Evolutionary conservation across 2,329 filamentous ascomycete genomes (phyloP), one percentile per base, ranked within the genome.

Genomic region (Hortaea sp.): DNA sequence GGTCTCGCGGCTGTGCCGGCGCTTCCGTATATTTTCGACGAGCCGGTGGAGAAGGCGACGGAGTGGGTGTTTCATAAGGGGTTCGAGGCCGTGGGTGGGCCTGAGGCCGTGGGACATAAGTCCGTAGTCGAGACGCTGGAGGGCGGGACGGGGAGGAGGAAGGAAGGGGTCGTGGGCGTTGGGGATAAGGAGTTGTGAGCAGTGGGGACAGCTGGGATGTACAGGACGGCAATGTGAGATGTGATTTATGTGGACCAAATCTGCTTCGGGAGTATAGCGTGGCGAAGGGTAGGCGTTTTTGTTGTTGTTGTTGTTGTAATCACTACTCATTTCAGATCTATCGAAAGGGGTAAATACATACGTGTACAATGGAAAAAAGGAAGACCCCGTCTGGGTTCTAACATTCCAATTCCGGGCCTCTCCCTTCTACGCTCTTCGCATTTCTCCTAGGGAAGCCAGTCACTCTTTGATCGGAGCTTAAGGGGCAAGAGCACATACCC

Each of bases 21-120:
- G 64, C 66, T 95, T 47, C 90, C 89, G 0, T 81, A 76, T 48
- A 68, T 95, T 46, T 95, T 95, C 57, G 89, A 98, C 60, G 77
- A 94, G 64, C 90, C 92, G 0, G 88, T 98, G 5, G 92, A 97
- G 68, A 77, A 88, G 52, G 88, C 85, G 0, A 87, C 95, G 0
- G 89, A 97, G 61, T 95, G 84, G 84, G 65, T 77, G 2, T 97
- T 97, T 70, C 85, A 94, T 59, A 85, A 82, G 57, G 85, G 77
- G 0, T 92, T 95, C 61, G 77, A 81, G 61, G 63, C 77, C 1
- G 76, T 88, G 47, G 88, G 86, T 3, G 89, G 79, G 0, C 72
- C 75, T 42, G 67, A 71, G 40, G 78, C 78, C 11, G 77, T 81
- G 3, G 66, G 47, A 30, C 48, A 48, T 38, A 20, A 20, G 20